Conservation (phyloP, 1,284 basidiomycete species). For the Trichosporon coremiiforme region DNA sequence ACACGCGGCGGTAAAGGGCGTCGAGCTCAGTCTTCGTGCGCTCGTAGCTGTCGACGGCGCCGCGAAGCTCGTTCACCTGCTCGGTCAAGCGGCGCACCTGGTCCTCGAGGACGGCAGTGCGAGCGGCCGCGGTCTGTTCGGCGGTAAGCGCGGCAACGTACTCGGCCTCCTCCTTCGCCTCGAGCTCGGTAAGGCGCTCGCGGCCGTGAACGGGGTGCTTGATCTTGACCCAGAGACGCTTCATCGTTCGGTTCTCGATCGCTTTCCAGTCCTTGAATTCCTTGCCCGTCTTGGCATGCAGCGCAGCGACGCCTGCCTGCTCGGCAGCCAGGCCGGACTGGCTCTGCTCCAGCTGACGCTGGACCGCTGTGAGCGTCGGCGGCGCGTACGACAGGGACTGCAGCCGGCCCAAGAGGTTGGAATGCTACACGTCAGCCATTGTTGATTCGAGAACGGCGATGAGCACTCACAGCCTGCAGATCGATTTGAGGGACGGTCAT, state of each 20-base stretch:
- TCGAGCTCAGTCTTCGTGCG: slow-evolving; percentile 26
- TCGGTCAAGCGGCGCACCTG: slow-evolving; percentile 25
- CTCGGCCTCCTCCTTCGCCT: slow-evolving; percentile 37
- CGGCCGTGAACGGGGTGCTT: slow-evolving; percentile 28
- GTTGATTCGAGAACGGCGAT: not conserved
- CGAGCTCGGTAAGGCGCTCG: slow-evolving; percentile 26
- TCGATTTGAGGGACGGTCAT: slow-evolving; percentile 6
- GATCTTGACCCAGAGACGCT: slow-evolving; percentile 35
- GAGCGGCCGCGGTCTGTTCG: slow-evolving; percentile 30
- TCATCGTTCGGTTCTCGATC: slow-evolving; percentile 33
- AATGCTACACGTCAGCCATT: slow-evolving; percentile 29
- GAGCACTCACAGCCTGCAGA: slow-evolving; percentile 1
- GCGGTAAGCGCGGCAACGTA: slow-evolving; percentile 35
- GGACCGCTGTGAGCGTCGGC: slow-evolving; percentile 30
- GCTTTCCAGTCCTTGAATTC: slow-evolving; percentile 36
- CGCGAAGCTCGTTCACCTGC: slow-evolving; percentile 25
- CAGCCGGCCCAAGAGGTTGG: slow-evolving; percentile 31
- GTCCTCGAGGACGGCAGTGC: slow-evolving; percentile 30
- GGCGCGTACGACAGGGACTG: slow-evolving; percentile 35
- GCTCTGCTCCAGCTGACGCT: slow-evolving; percentile 26
- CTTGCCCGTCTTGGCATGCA: slow-evolving; percentile 29
- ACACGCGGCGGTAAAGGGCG: slow-evolving; percentile 30
- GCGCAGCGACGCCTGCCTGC: slow-evolving; percentile 23
- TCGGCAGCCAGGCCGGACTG: slow-evolving; percentile 27
- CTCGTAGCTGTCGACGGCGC: slow-evolving; percentile 25